A percentile compares a stretch with the other conserved stretches of the same genome.
Conservation (phyloP, 345 rosid species). For the Atalantia buxifolia region DNA sequence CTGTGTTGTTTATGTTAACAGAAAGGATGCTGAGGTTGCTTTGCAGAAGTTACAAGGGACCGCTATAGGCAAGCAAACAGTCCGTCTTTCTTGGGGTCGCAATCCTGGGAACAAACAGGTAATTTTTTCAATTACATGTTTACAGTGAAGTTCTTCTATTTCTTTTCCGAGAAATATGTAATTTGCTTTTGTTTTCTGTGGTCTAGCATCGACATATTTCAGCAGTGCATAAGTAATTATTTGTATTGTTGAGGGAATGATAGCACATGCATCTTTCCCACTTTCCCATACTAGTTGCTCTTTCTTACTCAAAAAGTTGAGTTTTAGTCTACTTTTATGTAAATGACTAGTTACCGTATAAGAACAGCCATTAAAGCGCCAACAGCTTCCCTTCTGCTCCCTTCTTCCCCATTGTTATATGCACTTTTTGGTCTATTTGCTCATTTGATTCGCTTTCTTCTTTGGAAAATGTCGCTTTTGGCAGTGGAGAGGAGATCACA, state of each 20-base stretch:
- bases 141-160: neutral
- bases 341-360: neutral
- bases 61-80: conserved; percentile 81
- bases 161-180: neutral
- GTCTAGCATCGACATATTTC: neutral
- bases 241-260: neutral
- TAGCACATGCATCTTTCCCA: neutral
- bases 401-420: neutral
- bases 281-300: neutral
- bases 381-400: neutral
- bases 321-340: neutral
- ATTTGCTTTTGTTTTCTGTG: neutral
- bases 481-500: conserved; percentile 77
- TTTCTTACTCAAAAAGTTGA: neutral
- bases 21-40: conserved; percentile 90
- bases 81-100: conserved; percentile 98
- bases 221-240: neutral
- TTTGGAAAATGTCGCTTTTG: conserved; percentile 5
- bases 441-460: conserved; percentile 6
- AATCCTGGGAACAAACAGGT: conserved; percentile 84
- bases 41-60: conserved; percentile 71
- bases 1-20: conserved; percentile 26
- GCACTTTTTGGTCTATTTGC: neutral
- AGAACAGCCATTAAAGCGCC: neutral
- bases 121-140: conserved; percentile 3